Conservation (phyloP, 2,329 filamentous ascomycete species). For the Arachnomyces sp. region DNA sequence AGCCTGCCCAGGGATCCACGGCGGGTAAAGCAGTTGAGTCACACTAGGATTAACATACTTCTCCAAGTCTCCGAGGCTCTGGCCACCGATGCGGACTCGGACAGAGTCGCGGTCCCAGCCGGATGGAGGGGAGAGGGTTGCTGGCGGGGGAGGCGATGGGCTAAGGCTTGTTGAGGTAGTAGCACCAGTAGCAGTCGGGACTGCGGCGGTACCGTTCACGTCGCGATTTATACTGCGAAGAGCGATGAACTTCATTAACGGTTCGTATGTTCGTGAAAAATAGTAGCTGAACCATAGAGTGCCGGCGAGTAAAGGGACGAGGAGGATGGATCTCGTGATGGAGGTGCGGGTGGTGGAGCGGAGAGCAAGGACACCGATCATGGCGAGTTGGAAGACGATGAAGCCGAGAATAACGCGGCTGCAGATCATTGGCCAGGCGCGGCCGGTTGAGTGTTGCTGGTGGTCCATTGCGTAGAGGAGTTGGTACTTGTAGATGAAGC, state of each 20-base stretch:
- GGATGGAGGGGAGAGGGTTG: conserved; percentile 33
- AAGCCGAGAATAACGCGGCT: conserved; percentile 81
- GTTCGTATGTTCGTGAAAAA: conserved; percentile 73
- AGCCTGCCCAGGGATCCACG: conserved; percentile 38
- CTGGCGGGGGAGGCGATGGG: conserved; percentile 28
- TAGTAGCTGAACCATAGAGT: conserved; percentile 88
- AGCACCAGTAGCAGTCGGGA: conserved; percentile 5
- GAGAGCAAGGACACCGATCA: conserved; percentile 77
- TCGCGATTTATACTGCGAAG: conserved; percentile 69
- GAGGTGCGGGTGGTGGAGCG: conserved; percentile 59
- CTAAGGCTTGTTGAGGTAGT: conserved; percentile 13
- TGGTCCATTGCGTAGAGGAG: conserved; percentile 98
- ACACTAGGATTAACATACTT: conserved; percentile 43
- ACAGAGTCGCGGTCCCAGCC: conserved; percentile 38
- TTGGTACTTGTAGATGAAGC: conserved; percentile 95
- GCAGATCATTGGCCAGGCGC: conserved; percentile 94
- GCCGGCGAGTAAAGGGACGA: conserved; percentile 67
- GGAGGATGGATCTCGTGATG: conserved; percentile 62
- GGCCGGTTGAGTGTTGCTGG: conserved; percentile 84
- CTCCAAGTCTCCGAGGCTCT: conserved; percentile 33
- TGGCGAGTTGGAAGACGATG: conserved; percentile 81
- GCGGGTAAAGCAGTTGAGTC: conserved; percentile 35
- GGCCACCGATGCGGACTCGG: conserved; percentile 33
- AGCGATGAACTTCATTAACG: conserved; percentile 86
- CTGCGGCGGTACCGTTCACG: conserved; percentile 1